A percentile compares a stretch with the other conserved stretches of the same genome.
Conservation (phyloP, 306 rosid genomes). For the Arachis hypogaea region DNA sequence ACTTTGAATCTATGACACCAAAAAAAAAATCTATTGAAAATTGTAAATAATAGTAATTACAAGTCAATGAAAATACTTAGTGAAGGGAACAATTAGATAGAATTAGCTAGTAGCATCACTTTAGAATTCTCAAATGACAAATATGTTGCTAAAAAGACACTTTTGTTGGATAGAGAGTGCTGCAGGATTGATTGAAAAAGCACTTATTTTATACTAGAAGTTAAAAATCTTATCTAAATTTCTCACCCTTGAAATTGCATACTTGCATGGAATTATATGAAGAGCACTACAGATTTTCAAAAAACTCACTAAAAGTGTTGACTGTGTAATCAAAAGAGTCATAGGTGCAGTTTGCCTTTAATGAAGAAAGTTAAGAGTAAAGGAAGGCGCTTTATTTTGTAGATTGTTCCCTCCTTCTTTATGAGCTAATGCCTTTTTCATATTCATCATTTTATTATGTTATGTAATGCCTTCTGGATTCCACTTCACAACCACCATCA, state of each 20-base stretch:
- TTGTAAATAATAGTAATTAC: too few species aligned
- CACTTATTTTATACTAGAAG: not conserved
- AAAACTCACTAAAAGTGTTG: not conserved
- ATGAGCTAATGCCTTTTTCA: constrained; percentile 54
- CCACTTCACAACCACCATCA: constrained; percentile 42
- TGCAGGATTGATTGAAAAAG: not conserved
- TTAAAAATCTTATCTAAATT: not conserved
- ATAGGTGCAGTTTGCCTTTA: constrained; percentile 27
- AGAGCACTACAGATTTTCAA: not conserved
- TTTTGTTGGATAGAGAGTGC: too few species aligned
- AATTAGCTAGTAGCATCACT: too few species aligned
- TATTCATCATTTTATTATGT: constrained; percentile 45
- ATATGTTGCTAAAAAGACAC: too few species aligned
- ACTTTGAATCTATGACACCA: too few species aligned
- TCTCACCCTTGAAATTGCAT: not conserved
- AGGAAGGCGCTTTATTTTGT: constrained; percentile 64
- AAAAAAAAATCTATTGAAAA: too few species aligned
- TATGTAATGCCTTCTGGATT: constrained; percentile 35
- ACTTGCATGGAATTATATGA: not conserved
- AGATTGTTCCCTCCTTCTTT: constrained; percentile 68
- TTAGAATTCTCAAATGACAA: too few species aligned
- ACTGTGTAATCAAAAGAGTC: constrained; percentile 33
- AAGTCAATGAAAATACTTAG: too few species aligned
- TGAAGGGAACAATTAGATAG: not conserved
- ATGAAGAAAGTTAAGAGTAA: constrained; percentile 52